Percentiles rank a stretch among this genome's conserved stretches.
phyloP scores from a whole-genome alignment of 805 yeast genomes.

The Starmerella bacillaris region DNA sequence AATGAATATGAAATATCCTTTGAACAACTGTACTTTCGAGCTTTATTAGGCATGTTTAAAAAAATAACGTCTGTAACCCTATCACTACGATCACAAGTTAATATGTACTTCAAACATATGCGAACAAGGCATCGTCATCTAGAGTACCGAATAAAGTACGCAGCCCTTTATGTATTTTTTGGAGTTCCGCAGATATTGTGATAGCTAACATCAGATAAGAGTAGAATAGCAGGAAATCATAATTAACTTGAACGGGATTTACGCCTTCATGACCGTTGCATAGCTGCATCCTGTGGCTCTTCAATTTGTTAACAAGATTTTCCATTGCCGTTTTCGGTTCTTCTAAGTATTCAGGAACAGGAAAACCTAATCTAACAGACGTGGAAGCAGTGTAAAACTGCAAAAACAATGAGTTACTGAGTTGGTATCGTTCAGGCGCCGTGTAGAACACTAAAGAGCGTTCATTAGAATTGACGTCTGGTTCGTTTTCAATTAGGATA shows the following conservation, averaged over 20 bases:
- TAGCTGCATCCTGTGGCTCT: constrained; percentile 29
- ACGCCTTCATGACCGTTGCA: constrained; percentile 19
- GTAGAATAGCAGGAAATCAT: constrained; percentile 61
- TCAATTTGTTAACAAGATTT: constrained; percentile 45
- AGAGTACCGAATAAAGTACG: constrained; percentile 48
- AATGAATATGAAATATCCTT: constrained; percentile 1
- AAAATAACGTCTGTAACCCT: too few species aligned
- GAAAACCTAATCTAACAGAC: constrained; percentile 56
- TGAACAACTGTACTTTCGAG: too few species aligned
- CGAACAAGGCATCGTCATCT: constrained; percentile 38
- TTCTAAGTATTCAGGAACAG: constrained; percentile 61
- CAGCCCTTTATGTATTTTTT: constrained; percentile 36
- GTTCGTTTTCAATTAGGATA: constrained; percentile 47
- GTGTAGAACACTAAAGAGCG: constrained; percentile 35
- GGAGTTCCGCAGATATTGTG: constrained; percentile 46
- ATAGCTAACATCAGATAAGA: constrained; percentile 57
- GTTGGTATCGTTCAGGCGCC: constrained; percentile 38
- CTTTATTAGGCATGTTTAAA: too few species aligned
- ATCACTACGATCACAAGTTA: too few species aligned
- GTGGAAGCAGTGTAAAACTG: constrained; percentile 50
- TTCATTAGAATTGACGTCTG: constrained; percentile 36
- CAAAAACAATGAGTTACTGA: constrained; percentile 54
- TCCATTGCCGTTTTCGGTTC: constrained; percentile 60
- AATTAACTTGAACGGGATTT: constrained; percentile 26
- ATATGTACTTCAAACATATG: constrained; percentile 14